Base-by-base conservation (phyloP, 768 basidiomycete genomes). In the Xerocomus spinulosus region DNA sequence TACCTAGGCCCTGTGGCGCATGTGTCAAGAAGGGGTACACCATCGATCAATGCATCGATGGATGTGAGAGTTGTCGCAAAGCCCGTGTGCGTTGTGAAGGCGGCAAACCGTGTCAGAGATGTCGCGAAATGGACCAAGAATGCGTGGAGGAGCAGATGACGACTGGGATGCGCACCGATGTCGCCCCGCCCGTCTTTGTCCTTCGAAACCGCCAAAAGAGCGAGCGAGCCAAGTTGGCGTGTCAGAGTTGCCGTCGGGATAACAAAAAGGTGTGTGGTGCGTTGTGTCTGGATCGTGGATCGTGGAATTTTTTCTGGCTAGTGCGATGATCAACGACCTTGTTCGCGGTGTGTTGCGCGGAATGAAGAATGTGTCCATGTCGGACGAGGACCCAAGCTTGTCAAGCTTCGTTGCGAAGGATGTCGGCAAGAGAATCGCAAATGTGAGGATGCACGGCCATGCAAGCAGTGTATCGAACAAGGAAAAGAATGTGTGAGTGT, bases 301-400 rank as follows among this genome's bases (percentile, higher is more conserved):
- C 18, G 34, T 23, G 29, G 50, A 25, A 42, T 24, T 15, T 26
- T 24, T 9, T 30, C 4, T 24, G 26, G 14, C 41, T 17, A 83
- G 82, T 83, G 82, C 55, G 80, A 83, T 41, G 74, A 82, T 55
- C 74, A 80, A 51, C 75, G 81, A 18, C 82, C 82, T 12, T 83
- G 82, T 60, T 70, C 73, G 49, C 76, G 81, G 29, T 84, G 82
- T 56, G 63, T 81, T 25, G 67, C 73, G 15, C 73, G 80, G 23
- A 65, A 67, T 3, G 78, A 81, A 55, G 73, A 75, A 34, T 84
- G 82, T 55, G 55, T 83, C 15, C 80, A 80, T 49, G 70, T 81
- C 9, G 67, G 65, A n/a, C 75, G 78, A 12, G 74, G 73, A 10
- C 78, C 79, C 3, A 83, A 82, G 59, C 70, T 75, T 17, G 75